Conservation (phyloP, 1,139 yeast genomes). For the Yamadazyma mexicana region DNA sequence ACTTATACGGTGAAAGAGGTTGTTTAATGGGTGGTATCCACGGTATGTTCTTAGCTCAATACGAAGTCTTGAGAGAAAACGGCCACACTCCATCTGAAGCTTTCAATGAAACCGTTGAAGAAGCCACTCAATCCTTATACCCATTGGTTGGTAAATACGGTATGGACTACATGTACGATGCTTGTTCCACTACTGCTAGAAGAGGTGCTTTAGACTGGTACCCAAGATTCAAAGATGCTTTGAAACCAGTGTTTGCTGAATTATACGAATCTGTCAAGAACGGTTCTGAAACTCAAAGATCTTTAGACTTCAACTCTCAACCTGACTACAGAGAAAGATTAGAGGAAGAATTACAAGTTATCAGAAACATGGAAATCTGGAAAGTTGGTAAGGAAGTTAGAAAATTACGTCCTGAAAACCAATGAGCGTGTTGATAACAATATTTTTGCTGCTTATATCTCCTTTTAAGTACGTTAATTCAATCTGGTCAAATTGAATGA, state of each 20-base stretch:
- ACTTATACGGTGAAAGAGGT: slow-evolving; percentile 99
- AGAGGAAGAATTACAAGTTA: slow-evolving; percentile 87
- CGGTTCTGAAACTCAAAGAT: slow-evolving; percentile 97
- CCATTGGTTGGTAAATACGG: slow-evolving; percentile 99
- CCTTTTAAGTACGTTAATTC: slow-evolving; percentile 9
- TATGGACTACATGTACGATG: slow-evolving; percentile 99
- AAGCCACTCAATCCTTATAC: slow-evolving; percentile 98
- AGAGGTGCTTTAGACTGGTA: slow-evolving; percentile 99
- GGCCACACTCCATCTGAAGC: slow-evolving; percentile 99
- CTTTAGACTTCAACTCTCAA: slow-evolving; percentile 97
- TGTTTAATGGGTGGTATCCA: slow-evolving; percentile 99
- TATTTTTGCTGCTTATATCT: background rate
- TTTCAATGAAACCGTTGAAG: slow-evolving; percentile 99
- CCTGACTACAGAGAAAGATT: slow-evolving; percentile 96
- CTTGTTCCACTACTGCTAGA: slow-evolving; percentile 99
- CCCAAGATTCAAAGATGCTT: slow-evolving; percentile 97
- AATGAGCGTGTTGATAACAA: slow-evolving; percentile 36
- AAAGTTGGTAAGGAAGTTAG: slow-evolving; percentile 99
- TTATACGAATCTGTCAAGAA: slow-evolving; percentile 93
- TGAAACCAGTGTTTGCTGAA: slow-evolving; percentile 97
- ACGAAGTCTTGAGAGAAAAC: slow-evolving; percentile 98
- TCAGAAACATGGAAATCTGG: slow-evolving; percentile 99
- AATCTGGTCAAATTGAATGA: slow-evolving; percentile 18
- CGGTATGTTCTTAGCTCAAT: slow-evolving; percentile 99
- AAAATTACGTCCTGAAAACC: slow-evolving; percentile 99